phyloP scores from a whole-genome alignment of 2,329 filamentous ascomycete genomes.

The Reticulascus tulasneorum region DNA sequence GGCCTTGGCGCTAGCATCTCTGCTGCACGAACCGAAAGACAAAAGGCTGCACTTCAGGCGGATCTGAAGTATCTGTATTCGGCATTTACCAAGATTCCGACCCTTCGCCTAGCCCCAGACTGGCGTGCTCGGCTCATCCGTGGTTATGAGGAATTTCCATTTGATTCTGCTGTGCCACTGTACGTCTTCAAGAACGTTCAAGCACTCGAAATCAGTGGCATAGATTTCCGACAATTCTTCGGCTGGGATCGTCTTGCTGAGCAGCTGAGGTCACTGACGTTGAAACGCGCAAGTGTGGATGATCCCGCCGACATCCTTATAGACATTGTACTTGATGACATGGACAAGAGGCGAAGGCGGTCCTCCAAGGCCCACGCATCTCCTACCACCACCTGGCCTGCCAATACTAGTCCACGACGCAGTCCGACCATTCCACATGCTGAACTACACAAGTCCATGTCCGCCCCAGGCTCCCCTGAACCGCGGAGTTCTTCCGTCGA shows the following conservation, averaged over 20 bases:
- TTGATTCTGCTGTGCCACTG: constrained; percentile 95
- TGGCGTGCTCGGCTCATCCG: constrained; percentile 85
- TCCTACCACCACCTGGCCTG: constrained; percentile 66
- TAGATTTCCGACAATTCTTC: constrained; percentile 95
- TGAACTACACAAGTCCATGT: constrained; percentile 64
- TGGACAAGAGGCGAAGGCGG: constrained; percentile 83
- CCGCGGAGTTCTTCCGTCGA: constrained; percentile 44
- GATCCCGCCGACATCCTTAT: constrained; percentile 87
- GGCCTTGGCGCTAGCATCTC: constrained; percentile 77
- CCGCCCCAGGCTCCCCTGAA: constrained; percentile 62
- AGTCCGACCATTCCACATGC: constrained; percentile 62
- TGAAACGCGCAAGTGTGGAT: constrained; percentile 84
- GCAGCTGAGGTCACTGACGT: constrained; percentile 80
- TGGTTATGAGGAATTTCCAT: constrained; percentile 96
- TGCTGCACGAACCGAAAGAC: constrained; percentile 79
- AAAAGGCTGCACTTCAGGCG: constrained; percentile 77
- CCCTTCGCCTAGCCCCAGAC: constrained; percentile 84
- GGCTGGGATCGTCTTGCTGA: constrained; percentile 95
- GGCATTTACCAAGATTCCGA: constrained; percentile 97
- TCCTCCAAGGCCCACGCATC: constrained; percentile 84
- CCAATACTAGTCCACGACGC: constrained; percentile 51
- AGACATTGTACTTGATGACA: constrained; percentile 92
- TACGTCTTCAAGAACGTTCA: constrained; percentile 96
- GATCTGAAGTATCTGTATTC: constrained; percentile 97
- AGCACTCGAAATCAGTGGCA: constrained; percentile 87